Evolutionary conservation across 495 filamentous ascomycete species (phyloP).

Genomic region (Neurospora sp.): DNA sequence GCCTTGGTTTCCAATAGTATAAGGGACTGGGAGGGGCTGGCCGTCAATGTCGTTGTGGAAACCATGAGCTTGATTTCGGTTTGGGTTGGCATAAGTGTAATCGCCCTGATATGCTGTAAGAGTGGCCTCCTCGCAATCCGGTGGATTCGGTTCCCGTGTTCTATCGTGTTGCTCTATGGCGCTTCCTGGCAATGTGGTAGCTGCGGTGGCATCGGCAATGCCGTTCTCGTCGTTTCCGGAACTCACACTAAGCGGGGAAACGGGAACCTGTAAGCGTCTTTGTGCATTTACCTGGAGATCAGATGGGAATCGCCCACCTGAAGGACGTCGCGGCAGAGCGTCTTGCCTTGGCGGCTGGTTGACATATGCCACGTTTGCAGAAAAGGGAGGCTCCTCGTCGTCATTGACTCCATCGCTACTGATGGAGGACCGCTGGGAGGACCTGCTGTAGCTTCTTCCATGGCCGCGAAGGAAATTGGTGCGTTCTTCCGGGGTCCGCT

Average conservation of each 20-base stretch:
- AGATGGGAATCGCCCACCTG: conserved; percentile 85
- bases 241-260: conserved; percentile 68
- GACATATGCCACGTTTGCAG: conserved; percentile 43
- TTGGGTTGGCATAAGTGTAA: neutral
- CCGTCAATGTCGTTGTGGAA: neutral
- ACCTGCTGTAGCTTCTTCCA: conserved; percentile 61
- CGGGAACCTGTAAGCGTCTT: conserved; percentile 64
- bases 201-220: conserved; percentile 46
- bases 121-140: neutral
- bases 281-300: conserved; percentile 64
- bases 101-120: neutral
- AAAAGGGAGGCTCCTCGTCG: conserved; percentile 73
- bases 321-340: conserved; percentile 47
- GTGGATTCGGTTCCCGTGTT: neutral
- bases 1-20: neutral
- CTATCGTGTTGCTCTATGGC: conserved; percentile 22
- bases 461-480: conserved; percentile 76
- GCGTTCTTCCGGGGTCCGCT: conserved; percentile 80
- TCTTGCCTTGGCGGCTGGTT: conserved; percentile 37
- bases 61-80: neutral
- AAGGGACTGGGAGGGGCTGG: neutral
- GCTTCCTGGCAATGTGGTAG: conserved; percentile 41
- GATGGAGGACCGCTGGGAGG: conserved; percentile 52
- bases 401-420: conserved; percentile 72
- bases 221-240: conserved; percentile 44